phyloP scores from a whole-genome alignment of 192 early-diverging fungal genomes.

The Coemansia sp. region DNA sequence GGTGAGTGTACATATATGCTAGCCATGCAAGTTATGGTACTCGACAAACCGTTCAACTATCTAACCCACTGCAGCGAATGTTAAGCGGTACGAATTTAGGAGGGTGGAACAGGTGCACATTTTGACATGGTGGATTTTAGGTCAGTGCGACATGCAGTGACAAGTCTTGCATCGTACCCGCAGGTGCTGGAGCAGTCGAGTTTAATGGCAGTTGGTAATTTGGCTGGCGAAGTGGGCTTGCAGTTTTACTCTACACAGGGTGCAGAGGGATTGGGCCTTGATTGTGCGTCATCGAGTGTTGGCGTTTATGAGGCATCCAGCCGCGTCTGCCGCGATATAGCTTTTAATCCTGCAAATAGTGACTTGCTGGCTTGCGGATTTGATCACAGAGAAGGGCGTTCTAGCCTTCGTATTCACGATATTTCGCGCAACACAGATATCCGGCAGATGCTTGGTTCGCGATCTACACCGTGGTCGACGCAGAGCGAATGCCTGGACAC shows the following conservation, averaged over 20 bases:
- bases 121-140: constrained; percentile 28
- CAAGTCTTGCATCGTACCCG: constrained; percentile 36
- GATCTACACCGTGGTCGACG: constrained; percentile 24
- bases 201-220: constrained; percentile 32
- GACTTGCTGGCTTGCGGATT: constrained; percentile 49
- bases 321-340: constrained; percentile 27
- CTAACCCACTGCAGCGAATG: too few species aligned
- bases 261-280: constrained; percentile 3
- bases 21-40: too few species aligned
- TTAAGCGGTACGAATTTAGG: constrained; percentile 5
- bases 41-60: too few species aligned
- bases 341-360: constrained; percentile 32
- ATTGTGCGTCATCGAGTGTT: constrained; percentile 8
- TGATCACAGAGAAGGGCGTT: constrained; percentile 34
- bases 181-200: constrained; percentile 23
- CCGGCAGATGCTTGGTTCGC: constrained; percentile 32
- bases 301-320: constrained; percentile 27
- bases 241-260: constrained; percentile 29
- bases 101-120: background rate
- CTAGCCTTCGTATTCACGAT: constrained; percentile 41
- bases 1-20: constrained; percentile 8
- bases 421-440: constrained; percentile 35
- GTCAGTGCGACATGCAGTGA: constrained; percentile 21
- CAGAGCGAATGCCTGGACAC: constrained; percentile 19
- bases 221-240: constrained; percentile 33